A percentile compares a stretch with the other conserved stretches of the same genome.
These are phyloP conservation scores for Jamesozyma hellenica DNA, from an alignment of 805 yeast species.

Conservation along the genomic window DNA sequence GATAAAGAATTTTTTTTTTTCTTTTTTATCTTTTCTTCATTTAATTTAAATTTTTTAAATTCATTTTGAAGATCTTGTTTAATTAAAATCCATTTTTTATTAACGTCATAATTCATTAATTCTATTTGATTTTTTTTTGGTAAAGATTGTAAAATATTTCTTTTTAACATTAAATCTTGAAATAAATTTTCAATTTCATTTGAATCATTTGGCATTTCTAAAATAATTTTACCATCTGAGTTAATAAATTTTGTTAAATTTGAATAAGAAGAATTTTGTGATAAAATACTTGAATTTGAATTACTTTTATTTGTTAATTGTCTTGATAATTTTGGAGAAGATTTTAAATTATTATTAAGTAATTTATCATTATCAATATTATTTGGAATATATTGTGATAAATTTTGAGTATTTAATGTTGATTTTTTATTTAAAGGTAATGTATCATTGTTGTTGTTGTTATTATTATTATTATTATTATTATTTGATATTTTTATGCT, in stretches of 20 bases:
- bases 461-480: constrained; percentile 6
- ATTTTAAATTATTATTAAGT: no score
- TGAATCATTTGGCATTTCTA: constrained; percentile 61
- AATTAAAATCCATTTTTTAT: constrained; percentile 85
- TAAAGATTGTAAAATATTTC: constrained; percentile 57
- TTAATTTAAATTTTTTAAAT: constrained; percentile 42
- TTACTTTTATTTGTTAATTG: constrained; percentile 23
- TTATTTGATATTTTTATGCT: neutral
- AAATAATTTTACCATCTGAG: constrained; percentile 25
- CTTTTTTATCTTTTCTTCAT: constrained; percentile 9
- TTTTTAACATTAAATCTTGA: constrained; percentile 66
- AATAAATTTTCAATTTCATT: constrained; percentile 65
- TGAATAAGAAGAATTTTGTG: constrained; percentile 22
- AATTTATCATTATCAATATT: neutral
- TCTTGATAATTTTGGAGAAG: constrained; percentile 12
- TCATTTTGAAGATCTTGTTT: constrained; percentile 80
- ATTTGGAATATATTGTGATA: constrained; percentile 22
- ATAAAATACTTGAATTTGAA: constrained; percentile 16
- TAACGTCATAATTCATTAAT: constrained; percentile 61
- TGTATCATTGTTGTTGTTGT: neutral
- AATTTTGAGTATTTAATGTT: constrained; percentile 21
- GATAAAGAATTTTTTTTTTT: no score
- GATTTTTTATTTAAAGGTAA: constrained; percentile 19
- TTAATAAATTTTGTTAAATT: constrained; percentile 22
- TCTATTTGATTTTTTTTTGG: constrained; percentile 68